Conservation (phyloP, 2,329 filamentous ascomycete species). For the Colletotrichum sp. region DNA sequence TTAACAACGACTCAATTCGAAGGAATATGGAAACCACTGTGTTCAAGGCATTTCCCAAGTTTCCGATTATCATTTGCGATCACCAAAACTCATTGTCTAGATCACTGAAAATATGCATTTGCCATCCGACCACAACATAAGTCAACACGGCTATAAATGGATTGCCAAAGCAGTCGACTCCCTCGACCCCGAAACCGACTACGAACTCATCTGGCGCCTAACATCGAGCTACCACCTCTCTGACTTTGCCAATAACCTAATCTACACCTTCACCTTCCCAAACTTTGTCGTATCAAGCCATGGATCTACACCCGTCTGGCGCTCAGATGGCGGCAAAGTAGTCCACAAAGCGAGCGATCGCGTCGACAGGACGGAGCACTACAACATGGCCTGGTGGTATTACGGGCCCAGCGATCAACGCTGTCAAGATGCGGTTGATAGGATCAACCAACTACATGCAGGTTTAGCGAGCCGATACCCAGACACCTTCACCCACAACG, state of each 20-base stretch:
- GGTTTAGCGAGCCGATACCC: not conserved
- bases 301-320: not conserved
- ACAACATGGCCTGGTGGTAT: not conserved
- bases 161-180: not conserved
- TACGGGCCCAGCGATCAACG: not conserved
- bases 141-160: not conserved
- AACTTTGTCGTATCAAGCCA: not conserved
- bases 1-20: not conserved
- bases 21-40: not conserved
- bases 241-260: not conserved
- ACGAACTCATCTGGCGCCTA: not conserved
- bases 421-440: not conserved
- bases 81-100: too few species aligned
- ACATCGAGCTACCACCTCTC: not conserved
- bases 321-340: not conserved
- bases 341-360: not conserved
- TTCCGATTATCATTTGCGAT: too few species aligned
- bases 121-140: not conserved
- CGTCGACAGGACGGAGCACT: not conserved
- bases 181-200: not conserved
- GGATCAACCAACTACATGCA: not conserved
- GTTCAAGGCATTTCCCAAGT: too few species aligned
- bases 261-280: not conserved
- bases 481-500: not conserved
- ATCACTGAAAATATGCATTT: not conserved